Percentiles rank a stretch among this genome's conserved stretches.
Conservation (phyloP, 2,329 filamentous ascomycete species). For the Hypoxylon sp. region DNA sequence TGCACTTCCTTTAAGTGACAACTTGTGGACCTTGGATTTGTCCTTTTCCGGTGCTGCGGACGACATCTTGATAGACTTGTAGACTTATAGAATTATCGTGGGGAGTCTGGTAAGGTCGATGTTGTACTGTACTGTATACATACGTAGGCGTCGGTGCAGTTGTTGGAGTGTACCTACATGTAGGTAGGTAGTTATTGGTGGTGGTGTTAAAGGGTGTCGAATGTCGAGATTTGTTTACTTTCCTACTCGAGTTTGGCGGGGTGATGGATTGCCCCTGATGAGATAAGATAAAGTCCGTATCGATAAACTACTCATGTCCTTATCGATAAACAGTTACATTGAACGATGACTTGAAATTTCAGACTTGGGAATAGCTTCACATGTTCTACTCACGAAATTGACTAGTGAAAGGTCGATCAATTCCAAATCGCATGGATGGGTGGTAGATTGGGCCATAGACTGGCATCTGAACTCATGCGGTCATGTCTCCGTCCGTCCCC, state of each 20-base stretch:
- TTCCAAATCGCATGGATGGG: conserved; percentile 50
- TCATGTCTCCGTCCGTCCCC: conserved; percentile 44
- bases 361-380: conserved; percentile 32
- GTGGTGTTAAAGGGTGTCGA: neutral
- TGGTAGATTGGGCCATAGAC: conserved; percentile 41
- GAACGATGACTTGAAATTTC: conserved; percentile 9
- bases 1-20: conserved; percentile 84
- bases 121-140: no score
- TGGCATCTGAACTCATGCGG: conserved; percentile 47
- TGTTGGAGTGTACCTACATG: conserved; percentile 2
- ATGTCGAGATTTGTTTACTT: conserved; percentile 45
- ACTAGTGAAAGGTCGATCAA: conserved; percentile 10
- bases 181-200: no score
- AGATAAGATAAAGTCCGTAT: conserved; percentile 6
- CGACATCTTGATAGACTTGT: conserved; percentile 41
- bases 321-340: conserved; percentile 25
- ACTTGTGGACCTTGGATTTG: conserved; percentile 93
- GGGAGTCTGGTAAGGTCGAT: neutral
- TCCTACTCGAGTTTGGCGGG: conserved; percentile 43
- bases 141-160: neutral
- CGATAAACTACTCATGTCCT: conserved; percentile 11
- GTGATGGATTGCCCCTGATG: conserved; percentile 33
- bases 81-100: neutral
- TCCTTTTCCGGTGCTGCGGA: conserved; percentile 61
- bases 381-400: conserved; percentile 9